These are phyloP conservation scores for Naganishia onofrii DNA, from an alignment of 768 basidiomycete genomes.

Conservation along the genomic window DNA sequence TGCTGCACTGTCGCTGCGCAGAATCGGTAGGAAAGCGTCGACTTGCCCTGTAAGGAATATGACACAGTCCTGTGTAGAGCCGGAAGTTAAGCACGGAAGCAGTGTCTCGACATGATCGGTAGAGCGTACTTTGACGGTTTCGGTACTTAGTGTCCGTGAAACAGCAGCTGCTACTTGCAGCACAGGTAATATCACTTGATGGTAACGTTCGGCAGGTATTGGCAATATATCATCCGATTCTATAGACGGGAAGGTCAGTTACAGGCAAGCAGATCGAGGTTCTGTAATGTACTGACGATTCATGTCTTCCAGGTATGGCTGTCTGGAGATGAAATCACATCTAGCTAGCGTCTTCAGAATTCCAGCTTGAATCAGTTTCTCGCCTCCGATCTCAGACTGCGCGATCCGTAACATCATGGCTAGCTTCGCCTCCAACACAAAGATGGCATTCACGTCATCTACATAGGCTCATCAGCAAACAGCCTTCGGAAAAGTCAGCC, in stretches of 20 bases:
- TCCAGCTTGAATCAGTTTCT: slow-evolving; percentile 27
- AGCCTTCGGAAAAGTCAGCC: background rate
- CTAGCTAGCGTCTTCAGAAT: slow-evolving; percentile 24
- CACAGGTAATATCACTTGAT: slow-evolving; percentile 23
- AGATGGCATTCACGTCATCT: slow-evolving; percentile 27
- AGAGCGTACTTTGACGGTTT: slow-evolving; percentile 12
- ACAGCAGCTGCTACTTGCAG: slow-evolving; percentile 16
- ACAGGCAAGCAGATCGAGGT: background rate
- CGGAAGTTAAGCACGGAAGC: background rate
- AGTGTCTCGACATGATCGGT: background rate
- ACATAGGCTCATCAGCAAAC: background rate
- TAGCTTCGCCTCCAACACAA: slow-evolving; percentile 28
- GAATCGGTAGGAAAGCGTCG: slow-evolving; percentile 10
- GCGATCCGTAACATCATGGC: slow-evolving; percentile 28
- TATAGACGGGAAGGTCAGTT: background rate
- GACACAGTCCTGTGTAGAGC: slow-evolving; percentile 8
- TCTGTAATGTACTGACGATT: background rate
- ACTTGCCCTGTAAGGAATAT: slow-evolving; percentile 19
- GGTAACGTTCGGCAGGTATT: slow-evolving; percentile 23
- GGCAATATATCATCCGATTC: slow-evolving; percentile 13
- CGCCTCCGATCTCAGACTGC: slow-evolving; percentile 22
- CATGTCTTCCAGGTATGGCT: slow-evolving; percentile 21
- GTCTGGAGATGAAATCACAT: slow-evolving; percentile 24
- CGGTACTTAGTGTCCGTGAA: background rate
- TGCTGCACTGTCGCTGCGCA: slow-evolving; percentile 4